Conservation (phyloP, 768 basidiomycete species). For the Lactifluus pinguis region DNA sequence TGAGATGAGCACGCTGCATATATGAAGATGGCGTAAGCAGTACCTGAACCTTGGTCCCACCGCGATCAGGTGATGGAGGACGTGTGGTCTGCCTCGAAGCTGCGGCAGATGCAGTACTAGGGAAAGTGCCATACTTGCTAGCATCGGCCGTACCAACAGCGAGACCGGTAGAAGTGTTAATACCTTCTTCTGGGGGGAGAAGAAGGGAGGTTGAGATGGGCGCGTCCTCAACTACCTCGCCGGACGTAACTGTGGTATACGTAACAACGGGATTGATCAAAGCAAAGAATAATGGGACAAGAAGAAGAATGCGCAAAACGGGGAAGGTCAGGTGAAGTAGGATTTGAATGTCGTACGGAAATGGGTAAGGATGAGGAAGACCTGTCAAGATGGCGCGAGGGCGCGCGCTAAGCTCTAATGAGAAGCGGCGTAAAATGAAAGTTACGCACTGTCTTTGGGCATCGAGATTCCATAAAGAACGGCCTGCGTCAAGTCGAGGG, state of each 20-base stretch:
- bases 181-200: slow-evolving; percentile 39
- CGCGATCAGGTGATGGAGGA: slow-evolving; percentile 26
- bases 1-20: slow-evolving; percentile 10
- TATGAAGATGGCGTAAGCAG: neutral
- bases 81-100: slow-evolving; percentile 46
- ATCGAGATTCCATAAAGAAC: slow-evolving; percentile 41
- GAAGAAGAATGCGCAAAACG: slow-evolving; percentile 53
- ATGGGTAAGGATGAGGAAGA: slow-evolving; percentile 15
- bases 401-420: neutral
- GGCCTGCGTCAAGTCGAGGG: slow-evolving; percentile 51
- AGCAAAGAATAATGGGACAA: slow-evolving; percentile 49
- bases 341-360: slow-evolving; percentile 27
- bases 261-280: slow-evolving; percentile 56
- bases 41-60: slow-evolving; percentile 21
- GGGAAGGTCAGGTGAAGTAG: slow-evolving; percentile 48
- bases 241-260: slow-evolving; percentile 45
- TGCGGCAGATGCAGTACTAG: slow-evolving; percentile 35
- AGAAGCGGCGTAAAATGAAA: neutral
- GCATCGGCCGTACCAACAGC: slow-evolving; percentile 34
- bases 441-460: slow-evolving; percentile 25
- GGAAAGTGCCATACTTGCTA: slow-evolving; percentile 74
- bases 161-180: slow-evolving; percentile 43
- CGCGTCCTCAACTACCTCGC: slow-evolving; percentile 26
- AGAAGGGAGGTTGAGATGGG: slow-evolving; percentile 46
- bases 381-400: neutral